Percentiles rank a stretch among this genome's conserved stretches.
Conservation (phyloP, 345 rosid species). For the Boechera retrofracta region DNA sequence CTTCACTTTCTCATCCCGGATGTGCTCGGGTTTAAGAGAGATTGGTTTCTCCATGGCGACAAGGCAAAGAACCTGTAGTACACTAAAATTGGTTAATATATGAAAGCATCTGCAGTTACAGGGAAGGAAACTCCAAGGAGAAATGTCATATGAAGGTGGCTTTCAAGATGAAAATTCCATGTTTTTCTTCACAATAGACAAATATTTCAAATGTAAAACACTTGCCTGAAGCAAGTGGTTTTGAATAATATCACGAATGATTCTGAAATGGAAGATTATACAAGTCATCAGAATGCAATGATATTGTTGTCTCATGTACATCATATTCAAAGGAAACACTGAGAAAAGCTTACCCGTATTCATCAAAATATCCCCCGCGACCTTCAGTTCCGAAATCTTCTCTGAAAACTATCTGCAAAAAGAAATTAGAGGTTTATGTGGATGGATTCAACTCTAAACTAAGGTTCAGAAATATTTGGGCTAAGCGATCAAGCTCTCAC, state of each 20-base stretch:
- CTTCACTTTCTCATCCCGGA: conserved; percentile 99
- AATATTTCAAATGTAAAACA: not conserved
- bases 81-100: conserved; percentile 25
- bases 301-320: conserved; percentile 4
- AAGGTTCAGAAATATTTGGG: not conserved
- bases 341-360: conserved; percentile 76
- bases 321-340: conserved; percentile 18
- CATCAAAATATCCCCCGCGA: conserved; percentile 98
- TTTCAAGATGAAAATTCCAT: conserved; percentile 28
- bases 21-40: conserved; percentile 96
- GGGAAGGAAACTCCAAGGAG: not conserved
- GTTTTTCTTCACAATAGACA: conserved; percentile 15
- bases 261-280: conserved; percentile 58
- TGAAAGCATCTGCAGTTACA: conserved; percentile 5
- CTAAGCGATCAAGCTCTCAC: conserved; percentile 49
- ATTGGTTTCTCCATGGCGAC: conserved; percentile 98
- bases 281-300: conserved; percentile 32
- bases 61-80: conserved; percentile 83
- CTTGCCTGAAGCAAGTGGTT: conserved; percentile 94
- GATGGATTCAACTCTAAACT: conserved; percentile 5
- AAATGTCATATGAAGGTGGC: not conserved
- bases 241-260: conserved; percentile 97
- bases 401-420: conserved; percentile 86
- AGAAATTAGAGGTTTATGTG: not conserved
- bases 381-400: conserved; percentile 99